Conservation (phyloP, 2,329 filamentous ascomycete species). For the Claviceps purpurea region DNA sequence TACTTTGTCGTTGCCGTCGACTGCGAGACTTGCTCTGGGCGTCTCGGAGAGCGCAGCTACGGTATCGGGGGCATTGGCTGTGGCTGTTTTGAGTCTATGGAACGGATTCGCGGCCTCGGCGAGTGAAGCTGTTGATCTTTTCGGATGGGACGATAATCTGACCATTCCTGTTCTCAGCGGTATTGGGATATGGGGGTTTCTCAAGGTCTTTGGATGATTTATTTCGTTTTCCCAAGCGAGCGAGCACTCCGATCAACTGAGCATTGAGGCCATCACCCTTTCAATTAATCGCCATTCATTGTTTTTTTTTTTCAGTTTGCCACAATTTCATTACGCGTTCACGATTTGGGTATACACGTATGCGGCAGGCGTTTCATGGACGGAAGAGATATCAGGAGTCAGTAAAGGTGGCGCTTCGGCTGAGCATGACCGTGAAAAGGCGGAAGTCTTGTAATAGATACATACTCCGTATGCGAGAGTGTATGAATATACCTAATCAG, state of each 20-base stretch:
- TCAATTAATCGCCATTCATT: background rate
- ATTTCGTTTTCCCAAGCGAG: background rate
- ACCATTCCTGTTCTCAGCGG: constrained; percentile 91
- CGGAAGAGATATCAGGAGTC: background rate
- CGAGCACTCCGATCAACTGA: background rate
- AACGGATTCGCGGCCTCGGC: constrained; percentile 80
- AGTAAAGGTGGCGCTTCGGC: background rate
- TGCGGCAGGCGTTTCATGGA: background rate
- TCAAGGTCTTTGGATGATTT: constrained; percentile 64
- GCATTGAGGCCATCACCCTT: background rate
- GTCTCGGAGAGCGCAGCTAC: constrained; percentile 44
- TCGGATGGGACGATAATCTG: constrained; percentile 93
- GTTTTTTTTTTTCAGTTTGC: background rate
- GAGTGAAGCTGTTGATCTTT: constrained; percentile 83
- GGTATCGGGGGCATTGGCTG: constrained; percentile 56
- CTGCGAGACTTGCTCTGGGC: constrained; percentile 45
- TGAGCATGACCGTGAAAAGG: background rate
- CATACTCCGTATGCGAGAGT: background rate
- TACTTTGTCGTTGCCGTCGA: constrained; percentile 52
- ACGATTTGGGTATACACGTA: background rate
- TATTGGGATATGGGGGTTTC: constrained; percentile 77
- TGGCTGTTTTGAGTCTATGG: constrained; percentile 70
- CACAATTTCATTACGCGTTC: background rate
- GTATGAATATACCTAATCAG: background rate
- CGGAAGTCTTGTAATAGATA: background rate